Conservation (phyloP, 1,284 basidiomycete genomes). For the Porodaedalea pini region DNA sequence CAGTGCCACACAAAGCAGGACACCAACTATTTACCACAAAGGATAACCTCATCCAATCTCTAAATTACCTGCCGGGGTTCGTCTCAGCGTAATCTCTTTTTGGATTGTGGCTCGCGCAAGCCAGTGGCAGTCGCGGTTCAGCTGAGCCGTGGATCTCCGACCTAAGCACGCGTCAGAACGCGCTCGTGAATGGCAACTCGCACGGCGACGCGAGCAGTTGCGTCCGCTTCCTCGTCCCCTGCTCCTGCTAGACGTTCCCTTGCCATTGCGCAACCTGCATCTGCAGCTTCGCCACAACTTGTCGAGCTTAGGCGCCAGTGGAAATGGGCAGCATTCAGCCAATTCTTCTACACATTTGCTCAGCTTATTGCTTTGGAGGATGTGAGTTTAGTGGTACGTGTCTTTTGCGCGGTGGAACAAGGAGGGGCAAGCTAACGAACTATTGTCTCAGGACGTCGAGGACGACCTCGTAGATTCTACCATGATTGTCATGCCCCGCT, state of each 20-base stretch:
- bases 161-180: conserved; percentile 14
- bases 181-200: conserved; percentile 20
- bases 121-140: not conserved
- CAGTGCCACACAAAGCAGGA: too few species aligned
- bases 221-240: conserved; percentile 18
- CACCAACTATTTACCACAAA: too few species aligned
- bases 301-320: conserved; percentile 54
- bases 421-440: conserved; percentile 1
- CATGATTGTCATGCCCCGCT: conserved; percentile 57
- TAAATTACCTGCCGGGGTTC: too few species aligned
- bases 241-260: conserved; percentile 7
- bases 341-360: conserved; percentile 77
- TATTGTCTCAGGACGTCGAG: conserved; percentile 60
- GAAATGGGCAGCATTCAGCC: conserved; percentile 82
- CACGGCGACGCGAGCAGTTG: conserved; percentile 2
- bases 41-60: too few species aligned
- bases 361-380: conserved; percentile 62
- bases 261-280: conserved; percentile 12
- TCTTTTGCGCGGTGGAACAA: conserved; percentile 11
- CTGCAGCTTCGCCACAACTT: conserved; percentile 17
- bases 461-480: conserved; percentile 64
- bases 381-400: conserved; percentile 58
- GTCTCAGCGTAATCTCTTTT: too few species aligned
- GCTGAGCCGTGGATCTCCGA: conserved; percentile 17
- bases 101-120: not conserved